Conservation (phyloP, 257 asterid genomes). For the Solanum gracilifrons region DNA sequence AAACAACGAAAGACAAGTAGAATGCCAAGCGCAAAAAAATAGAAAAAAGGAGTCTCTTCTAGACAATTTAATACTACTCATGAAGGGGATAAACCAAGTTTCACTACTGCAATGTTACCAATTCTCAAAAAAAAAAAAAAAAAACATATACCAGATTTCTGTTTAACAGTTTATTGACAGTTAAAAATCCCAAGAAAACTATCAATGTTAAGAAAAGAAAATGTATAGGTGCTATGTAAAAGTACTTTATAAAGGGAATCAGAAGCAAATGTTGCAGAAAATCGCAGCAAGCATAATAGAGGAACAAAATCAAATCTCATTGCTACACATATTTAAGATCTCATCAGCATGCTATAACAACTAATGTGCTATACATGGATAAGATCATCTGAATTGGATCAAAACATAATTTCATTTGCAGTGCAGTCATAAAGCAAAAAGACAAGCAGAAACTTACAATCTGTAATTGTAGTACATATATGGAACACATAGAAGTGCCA, state of each 20-base stretch:
- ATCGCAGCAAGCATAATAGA: background rate
- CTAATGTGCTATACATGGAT: background rate
- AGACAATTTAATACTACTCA: background rate
- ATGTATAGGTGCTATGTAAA: background rate
- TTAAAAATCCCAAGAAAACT: background rate
- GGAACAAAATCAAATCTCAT: background rate
- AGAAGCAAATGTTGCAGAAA: background rate
- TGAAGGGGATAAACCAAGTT: background rate
- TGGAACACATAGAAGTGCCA: constrained; percentile 66
- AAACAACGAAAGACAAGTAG: background rate
- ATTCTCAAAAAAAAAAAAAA: too few relatives aligned
- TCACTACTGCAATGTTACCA: background rate
- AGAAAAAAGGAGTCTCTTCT: background rate
- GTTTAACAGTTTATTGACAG: background rate
- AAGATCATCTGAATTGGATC: background rate
- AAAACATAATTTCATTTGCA: background rate
- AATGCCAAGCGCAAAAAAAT: background rate
- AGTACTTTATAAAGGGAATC: background rate
- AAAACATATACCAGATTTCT: background rate
- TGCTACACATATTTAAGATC: background rate
- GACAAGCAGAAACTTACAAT: constrained; percentile 48
- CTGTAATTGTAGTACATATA: constrained; percentile 65
- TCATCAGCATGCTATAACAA: background rate
- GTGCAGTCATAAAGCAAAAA: background rate
- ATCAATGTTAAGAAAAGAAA: background rate